Conservation (phyloP, 2,329 filamentous ascomycete genomes). For the Diaporthe nobilis region DNA sequence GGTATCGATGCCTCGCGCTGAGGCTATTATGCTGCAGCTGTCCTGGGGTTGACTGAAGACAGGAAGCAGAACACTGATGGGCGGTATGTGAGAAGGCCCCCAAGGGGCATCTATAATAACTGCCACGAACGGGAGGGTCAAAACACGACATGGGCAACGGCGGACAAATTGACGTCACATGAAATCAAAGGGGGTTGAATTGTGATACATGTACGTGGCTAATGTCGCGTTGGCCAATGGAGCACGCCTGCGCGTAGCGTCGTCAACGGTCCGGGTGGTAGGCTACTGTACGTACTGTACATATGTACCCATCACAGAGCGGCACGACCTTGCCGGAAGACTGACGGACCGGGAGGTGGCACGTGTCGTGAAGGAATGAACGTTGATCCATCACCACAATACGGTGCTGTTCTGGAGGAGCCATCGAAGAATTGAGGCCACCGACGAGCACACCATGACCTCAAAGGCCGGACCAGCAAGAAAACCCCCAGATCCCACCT, state of each 20-base stretch:
- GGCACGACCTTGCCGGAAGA: not conserved
- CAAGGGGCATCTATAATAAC: constrained; percentile 5
- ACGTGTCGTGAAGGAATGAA: not conserved
- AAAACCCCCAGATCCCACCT: not conserved
- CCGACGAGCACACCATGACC: not conserved
- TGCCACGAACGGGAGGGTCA: not conserved
- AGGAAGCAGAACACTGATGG: not conserved
- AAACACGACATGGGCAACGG: not conserved
- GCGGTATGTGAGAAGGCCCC: not conserved
- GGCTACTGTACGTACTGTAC: not conserved
- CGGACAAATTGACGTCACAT: constrained; percentile 9
- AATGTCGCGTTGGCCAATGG: constrained; percentile 2
- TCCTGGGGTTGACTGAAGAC: not conserved
- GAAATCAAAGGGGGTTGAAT: constrained; percentile 19
- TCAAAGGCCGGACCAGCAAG: constrained; percentile 2
- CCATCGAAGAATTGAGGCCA: not conserved
- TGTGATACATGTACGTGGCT: constrained; percentile 13
- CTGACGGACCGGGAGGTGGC: not conserved
- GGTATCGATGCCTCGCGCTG: constrained; percentile 17
- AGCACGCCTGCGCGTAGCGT: not conserved
- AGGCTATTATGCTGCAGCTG: constrained; percentile 9
- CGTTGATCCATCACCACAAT: not conserved
- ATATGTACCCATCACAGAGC: not conserved
- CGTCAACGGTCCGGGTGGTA: not conserved
- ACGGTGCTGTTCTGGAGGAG: too few relatives aligned